Conservation (phyloP, 164 flowering plant genomes). For the Vitis amurensis region DNA sequence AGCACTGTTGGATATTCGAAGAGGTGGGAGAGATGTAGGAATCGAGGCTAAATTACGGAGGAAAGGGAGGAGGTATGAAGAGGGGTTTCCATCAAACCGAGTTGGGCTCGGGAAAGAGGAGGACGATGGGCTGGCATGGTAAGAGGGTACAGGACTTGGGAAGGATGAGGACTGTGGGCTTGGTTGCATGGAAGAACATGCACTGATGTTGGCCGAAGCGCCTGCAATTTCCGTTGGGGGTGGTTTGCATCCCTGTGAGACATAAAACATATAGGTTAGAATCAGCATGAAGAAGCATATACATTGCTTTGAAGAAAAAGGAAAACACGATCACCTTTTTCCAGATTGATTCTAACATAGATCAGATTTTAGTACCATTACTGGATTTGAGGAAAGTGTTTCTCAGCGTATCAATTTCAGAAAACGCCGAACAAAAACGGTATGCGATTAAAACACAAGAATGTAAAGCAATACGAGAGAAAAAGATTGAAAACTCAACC, state of each 20-base stretch:
- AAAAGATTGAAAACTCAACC: neutral
- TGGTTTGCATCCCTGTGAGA: slow-evolving; percentile 43
- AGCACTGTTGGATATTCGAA: slow-evolving; percentile 89
- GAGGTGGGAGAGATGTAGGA: slow-evolving; percentile 72
- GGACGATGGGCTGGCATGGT: slow-evolving; percentile 83
- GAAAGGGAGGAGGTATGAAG: slow-evolving; percentile 70
- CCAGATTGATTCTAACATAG: neutral
- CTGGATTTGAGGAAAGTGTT: neutral
- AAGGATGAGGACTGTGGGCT: slow-evolving; percentile 65
- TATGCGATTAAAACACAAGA: neutral
- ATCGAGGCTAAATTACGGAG: slow-evolving; percentile 63
- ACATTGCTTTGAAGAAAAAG: too few species aligned
- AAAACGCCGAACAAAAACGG: neutral
- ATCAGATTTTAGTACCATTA: neutral
- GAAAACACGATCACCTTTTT: neutral
- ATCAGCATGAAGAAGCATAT: neutral
- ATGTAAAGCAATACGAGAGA: neutral
- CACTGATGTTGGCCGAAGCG: slow-evolving; percentile 28
- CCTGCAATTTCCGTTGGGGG: slow-evolving; percentile 27
- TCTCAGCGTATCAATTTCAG: neutral
- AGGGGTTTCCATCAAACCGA: slow-evolving; percentile 55
- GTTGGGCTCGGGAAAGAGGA: slow-evolving; percentile 88
- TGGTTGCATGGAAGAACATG: slow-evolving; percentile 49
- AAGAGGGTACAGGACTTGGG: slow-evolving; percentile 81
- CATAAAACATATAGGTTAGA: neutral